Conservation (phyloP, 2,329 filamentous ascomycete genomes). For the Talaromyces sp. region DNA sequence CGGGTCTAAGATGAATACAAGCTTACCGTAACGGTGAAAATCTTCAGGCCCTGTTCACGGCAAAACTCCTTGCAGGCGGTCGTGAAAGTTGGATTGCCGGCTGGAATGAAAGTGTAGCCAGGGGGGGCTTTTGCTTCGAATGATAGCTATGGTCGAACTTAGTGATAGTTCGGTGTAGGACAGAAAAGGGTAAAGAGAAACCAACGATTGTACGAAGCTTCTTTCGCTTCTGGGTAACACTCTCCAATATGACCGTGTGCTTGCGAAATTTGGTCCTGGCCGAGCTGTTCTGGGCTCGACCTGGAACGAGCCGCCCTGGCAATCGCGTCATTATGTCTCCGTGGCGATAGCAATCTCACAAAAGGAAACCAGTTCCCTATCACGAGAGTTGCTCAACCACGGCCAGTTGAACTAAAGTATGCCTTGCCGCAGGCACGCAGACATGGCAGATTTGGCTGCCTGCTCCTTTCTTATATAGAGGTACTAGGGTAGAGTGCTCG, state of each 20-base stretch:
- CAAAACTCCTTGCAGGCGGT: conserved; percentile 59
- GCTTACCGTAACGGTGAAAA: conserved; percentile 60
- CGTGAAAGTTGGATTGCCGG: conserved; percentile 58
- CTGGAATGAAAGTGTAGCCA: conserved; percentile 60
- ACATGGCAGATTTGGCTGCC: conserved; percentile 5
- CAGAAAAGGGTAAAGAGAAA: conserved; percentile 19
- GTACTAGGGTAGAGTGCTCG: not conserved
- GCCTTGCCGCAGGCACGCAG: not conserved
- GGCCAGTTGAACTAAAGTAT: not conserved
- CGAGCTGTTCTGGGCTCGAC: conserved; percentile 33
- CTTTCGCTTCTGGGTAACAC: conserved; percentile 57
- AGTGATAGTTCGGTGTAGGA: conserved; percentile 24
- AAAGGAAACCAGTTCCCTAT: not conserved
- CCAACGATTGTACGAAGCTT: conserved; percentile 54
- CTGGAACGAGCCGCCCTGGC: conserved; percentile 23
- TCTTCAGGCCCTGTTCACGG: conserved; percentile 50
- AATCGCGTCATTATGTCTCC: conserved; percentile 32
- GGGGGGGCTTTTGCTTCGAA: conserved; percentile 53
- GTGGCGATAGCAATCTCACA: not conserved
- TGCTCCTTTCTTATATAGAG: not conserved
- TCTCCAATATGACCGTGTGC: conserved; percentile 58
- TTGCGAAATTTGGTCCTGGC: conserved; percentile 37
- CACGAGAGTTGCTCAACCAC: not conserved
- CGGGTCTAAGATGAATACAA: not conserved
- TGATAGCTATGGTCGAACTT: conserved; percentile 47